Percentiles rank a stretch among this genome's conserved stretches.
Conservation (phyloP, 1,139 yeast genomes). For the Pichia norvegensis region DNA sequence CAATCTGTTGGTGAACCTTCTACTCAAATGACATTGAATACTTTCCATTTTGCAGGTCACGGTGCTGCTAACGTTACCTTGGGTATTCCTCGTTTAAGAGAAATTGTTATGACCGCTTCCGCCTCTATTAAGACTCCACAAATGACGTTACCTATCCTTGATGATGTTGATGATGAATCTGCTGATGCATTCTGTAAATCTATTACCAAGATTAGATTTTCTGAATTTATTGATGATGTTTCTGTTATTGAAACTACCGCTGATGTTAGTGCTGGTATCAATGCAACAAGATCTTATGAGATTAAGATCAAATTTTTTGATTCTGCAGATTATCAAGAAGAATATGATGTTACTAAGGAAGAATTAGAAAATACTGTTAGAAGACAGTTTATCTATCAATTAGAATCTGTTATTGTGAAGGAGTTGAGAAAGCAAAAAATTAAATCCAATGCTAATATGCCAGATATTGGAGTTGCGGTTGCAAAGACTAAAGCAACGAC, state of each 20-base stretch:
- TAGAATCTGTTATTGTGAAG: conserved; percentile 67
- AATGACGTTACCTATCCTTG: conserved; percentile 83
- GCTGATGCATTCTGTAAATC: conserved; percentile 94
- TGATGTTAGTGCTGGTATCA: conserved; percentile 39
- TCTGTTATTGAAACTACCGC: conserved; percentile 85
- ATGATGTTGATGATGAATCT: conserved; percentile 71
- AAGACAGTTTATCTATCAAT: conserved; percentile 53
- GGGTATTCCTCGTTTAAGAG: conserved; percentile 99
- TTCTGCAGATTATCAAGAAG: conserved; percentile 68
- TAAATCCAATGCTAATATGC: conserved; percentile 40
- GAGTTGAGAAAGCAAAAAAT: conserved; percentile 75
- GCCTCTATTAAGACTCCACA: conserved; percentile 94
- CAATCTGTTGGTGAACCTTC: conserved; percentile 99
- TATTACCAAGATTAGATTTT: conserved; percentile 73
- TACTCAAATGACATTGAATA: conserved; percentile 97
- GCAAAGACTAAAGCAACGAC: conserved; percentile 41
- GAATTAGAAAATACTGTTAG: conserved; percentile 69
- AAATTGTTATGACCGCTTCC: conserved; percentile 98
- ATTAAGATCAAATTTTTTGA: conserved; percentile 72
- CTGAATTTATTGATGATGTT: conserved; percentile 84
- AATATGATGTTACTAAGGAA: conserved; percentile 78
- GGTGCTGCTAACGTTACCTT: conserved; percentile 99
- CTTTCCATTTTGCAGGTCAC: conserved; percentile 99
- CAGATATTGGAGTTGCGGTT: conserved; percentile 68
- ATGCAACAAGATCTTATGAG: conserved; percentile 63